Conservation (phyloP, 495 filamentous ascomycete genomes). For the Xylaria longipes region DNA sequence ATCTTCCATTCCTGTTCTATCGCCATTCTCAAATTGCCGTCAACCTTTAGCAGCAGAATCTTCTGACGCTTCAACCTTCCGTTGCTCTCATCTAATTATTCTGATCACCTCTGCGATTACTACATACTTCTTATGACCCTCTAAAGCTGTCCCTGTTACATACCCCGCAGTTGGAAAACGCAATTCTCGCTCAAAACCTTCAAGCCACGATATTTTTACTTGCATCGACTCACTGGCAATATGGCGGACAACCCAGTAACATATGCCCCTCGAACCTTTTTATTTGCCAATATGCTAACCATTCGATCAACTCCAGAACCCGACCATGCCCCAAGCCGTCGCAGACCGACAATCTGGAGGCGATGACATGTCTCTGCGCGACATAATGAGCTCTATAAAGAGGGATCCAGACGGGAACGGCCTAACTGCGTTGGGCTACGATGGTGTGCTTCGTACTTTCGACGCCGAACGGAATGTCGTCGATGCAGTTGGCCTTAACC, state of each 20-base stretch:
- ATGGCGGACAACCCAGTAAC: not conserved
- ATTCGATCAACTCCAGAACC: constrained; percentile 4
- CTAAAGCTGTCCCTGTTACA: too few species aligned
- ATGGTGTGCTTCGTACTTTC: constrained; percentile 28
- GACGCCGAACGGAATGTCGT: constrained; percentile 27
- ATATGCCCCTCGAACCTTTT: not conserved
- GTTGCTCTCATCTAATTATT: too few species aligned
- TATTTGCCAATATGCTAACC: constrained; percentile 5
- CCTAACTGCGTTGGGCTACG: constrained; percentile 25
- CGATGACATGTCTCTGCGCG: constrained; percentile 23
- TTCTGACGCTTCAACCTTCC: too few species aligned
- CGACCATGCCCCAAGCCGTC: constrained; percentile 5
- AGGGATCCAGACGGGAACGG: constrained; percentile 21
- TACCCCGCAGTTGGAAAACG: constrained; percentile 7
- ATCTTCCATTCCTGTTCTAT: not conserved
- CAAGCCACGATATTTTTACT: constrained; percentile 1
- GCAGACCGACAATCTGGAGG: constrained; percentile 12
- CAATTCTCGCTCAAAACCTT: constrained; percentile 1
- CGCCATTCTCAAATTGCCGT: not conserved
- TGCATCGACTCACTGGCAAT: constrained; percentile 3
- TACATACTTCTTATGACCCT: too few species aligned
- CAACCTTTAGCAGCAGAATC: too few species aligned
- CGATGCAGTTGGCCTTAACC: constrained; percentile 29
- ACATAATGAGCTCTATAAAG: constrained; percentile 23
- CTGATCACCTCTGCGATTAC: too few species aligned